Evolutionary conservation across 2,329 filamentous ascomycete genomes (phyloP).

Genomic region (Balansia obtecta): DNA sequence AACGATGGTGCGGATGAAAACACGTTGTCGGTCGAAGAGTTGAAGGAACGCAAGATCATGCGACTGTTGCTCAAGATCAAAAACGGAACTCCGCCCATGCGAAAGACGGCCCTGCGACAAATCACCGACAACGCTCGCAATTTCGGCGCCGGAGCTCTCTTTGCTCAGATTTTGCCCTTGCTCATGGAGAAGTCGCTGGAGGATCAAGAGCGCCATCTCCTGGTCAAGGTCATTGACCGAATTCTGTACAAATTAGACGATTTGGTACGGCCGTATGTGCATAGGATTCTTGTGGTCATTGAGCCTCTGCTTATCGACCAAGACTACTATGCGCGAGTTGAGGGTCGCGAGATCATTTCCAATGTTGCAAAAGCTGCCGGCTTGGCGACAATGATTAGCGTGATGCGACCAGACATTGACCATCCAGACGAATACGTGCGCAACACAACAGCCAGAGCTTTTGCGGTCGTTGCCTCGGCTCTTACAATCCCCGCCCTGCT

Average conservation of each 20-base stretch:
- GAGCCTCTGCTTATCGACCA: constrained; percentile 98
- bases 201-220: constrained; percentile 92
- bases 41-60: constrained; percentile 99
- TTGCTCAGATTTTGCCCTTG: constrained; percentile 92
- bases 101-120: constrained; percentile 93
- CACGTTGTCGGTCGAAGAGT: constrained; percentile 78
- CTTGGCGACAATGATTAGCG: constrained; percentile 97
- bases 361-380: constrained; percentile 95
- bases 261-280: constrained; percentile 86
- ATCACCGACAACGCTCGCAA: constrained; percentile 94
- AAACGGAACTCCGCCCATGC: constrained; percentile 96
- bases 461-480: constrained; percentile 92
- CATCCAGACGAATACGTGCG: constrained; percentile 97
- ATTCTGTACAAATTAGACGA: constrained; percentile 98
- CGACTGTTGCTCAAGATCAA: constrained; percentile 92
- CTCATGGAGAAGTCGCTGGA: constrained; percentile 98
- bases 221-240: constrained; percentile 98
- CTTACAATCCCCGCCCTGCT: constrained; percentile 90
- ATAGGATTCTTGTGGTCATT: constrained; percentile 97
- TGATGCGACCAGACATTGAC: constrained; percentile 97
- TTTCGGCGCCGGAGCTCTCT: constrained; percentile 86
- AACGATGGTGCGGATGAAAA: constrained; percentile 92
- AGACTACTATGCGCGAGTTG: constrained; percentile 96
- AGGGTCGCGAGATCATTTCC: constrained; percentile 96
- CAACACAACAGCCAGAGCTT: constrained; percentile 93